phyloP scores from a whole-genome alignment of 169 alveolate species.

The Plasmodium relictum region DNA sequence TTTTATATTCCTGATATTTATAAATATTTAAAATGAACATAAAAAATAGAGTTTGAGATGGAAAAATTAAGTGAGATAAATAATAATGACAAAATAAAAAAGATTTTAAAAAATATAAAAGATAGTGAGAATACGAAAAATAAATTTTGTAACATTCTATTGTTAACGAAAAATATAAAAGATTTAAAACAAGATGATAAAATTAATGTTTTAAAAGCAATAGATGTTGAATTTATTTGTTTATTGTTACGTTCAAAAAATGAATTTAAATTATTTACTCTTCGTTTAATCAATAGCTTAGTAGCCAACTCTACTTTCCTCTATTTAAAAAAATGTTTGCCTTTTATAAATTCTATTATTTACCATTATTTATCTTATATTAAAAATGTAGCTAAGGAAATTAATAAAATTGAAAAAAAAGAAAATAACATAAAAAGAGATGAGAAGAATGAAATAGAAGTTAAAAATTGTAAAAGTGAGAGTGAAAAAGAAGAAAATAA shows the following conservation, averaged over 20 bases:
- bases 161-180: conserved; percentile 28
- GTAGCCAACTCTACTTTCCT: conserved; percentile 17
- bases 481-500: background rate
- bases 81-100: conserved; percentile 21
- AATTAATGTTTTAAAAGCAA: conserved; percentile 37
- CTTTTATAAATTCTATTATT: conserved; percentile 56
- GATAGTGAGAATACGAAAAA: conserved; percentile 66
- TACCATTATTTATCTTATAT: conserved; percentile 20
- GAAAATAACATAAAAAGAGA: background rate
- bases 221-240: conserved; percentile 27
- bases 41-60: background rate
- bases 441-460: background rate
- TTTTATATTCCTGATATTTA: conserved; percentile 1
- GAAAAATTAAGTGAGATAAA: background rate
- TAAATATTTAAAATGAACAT: background rate
- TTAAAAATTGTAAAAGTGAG: background rate
- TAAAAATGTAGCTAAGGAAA: conserved; percentile 6
- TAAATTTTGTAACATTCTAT: conserved; percentile 64
- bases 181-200: conserved; percentile 47
- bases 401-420: background rate
- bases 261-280: conserved; percentile 45
- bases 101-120: conserved; percentile 35
- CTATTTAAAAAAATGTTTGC: conserved; percentile 35
- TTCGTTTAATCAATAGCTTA: conserved; percentile 66
- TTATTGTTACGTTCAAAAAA: conserved; percentile 69